Base-by-base conservation (phyloP, 768 basidiomycete genomes). In the Gloeopeniophorella convolvens region DNA sequence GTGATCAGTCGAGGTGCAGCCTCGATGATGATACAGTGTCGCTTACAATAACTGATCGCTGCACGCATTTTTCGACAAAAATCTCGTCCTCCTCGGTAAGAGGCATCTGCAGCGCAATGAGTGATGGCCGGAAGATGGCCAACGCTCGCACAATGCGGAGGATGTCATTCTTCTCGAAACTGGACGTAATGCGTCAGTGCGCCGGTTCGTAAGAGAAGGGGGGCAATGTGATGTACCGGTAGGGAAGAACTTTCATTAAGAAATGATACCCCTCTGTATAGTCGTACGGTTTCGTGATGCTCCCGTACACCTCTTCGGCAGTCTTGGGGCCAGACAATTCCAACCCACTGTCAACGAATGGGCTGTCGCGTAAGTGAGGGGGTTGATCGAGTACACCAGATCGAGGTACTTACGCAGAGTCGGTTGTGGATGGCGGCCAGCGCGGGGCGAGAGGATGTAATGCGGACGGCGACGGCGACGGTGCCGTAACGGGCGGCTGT, bases 91-190 rank as follows among this genome's bases (percentile, higher is more conserved):
- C 93, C 50, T 92, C 81, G 15, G 91, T 88, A 65, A 98, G 73
- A 24, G 95, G 92, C 94, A 97, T 96, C 78, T 97, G 94, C 45
- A 98, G 71, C 23, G 95, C 95, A 61, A 98, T 98, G 48, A 98
- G 76, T 50, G 90, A 94, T n/a, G 95, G 95, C 48, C 95, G 79
- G 65, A 92, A 94, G 31, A 95, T 89, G 16, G 95, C 94, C 48
- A 98, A 74, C 24, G 94, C 90, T 45, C 93, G 85, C 36, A 97
- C 93, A 59, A 98, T 85, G 50, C 92, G 89, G 35, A 98, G 68
- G 54, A 94, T 91, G 62, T 96, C 93, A 66, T 89, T 89, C 72
- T 95, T 97, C 67, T 95, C 92, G 68, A 97, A 97, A 55, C 89
- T 93, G 18, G 23, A 33, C 16, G 20, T 26, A 4, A 34, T 43